Evolutionary conservation across 2,329 filamentous ascomycete species (phyloP), one percentile per base, ranked within the genome.

Genomic region (Stagonosporopsis chrysanthemi): DNA sequence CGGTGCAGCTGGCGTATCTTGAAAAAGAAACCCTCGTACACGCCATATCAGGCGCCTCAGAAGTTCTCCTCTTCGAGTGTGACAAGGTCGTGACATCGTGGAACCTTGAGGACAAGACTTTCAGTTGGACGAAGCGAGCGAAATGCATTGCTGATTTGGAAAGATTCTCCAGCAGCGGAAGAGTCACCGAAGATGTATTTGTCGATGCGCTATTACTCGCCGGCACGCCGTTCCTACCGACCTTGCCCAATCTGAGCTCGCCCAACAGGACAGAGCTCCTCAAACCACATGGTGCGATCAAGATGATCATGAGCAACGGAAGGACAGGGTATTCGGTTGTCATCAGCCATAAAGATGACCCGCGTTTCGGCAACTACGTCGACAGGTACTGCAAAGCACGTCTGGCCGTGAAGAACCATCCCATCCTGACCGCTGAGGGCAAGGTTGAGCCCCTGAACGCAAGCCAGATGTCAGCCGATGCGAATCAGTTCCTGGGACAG

Each of bases 401-500:
- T 61, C 88, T 96, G 84, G 89, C 88, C 1, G 86, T 97, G 46
- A 90, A 92, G 69, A 94, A 98, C 75, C 93, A 94, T 75, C 88
- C 96, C 38, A 87, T 93, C 69, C 87, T 97, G 63, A 86, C 88
- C 31, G 83, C 86, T 52, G 86, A 86, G n/a, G 95, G 95, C 38
- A 87, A 89, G 68, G 84, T 97, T 46, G 85, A 86, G 58, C 89
- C 92, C 15, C 83, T 91, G 67, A 88, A 93, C 66, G 84, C 83
- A 52, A 89, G 91, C 7, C 83, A 86, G 52, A 85, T 92, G 19
- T 93, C 95, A 2, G 85, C 84, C 42, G 93, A 98, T 72, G 88
- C 95, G 64, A 91, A 96, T 72, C 89, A 94, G 70, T 93, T 97
- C 72, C 86, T 97, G 60, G 92, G 92, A n/a, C 86, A 96, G 57